Percentiles rank a stretch among this genome's conserved stretches.
These are phyloP conservation scores for Coemansia sp. DNA, from an alignment of 192 early-diverging fungal genomes.

Conservation along the genomic window DNA sequence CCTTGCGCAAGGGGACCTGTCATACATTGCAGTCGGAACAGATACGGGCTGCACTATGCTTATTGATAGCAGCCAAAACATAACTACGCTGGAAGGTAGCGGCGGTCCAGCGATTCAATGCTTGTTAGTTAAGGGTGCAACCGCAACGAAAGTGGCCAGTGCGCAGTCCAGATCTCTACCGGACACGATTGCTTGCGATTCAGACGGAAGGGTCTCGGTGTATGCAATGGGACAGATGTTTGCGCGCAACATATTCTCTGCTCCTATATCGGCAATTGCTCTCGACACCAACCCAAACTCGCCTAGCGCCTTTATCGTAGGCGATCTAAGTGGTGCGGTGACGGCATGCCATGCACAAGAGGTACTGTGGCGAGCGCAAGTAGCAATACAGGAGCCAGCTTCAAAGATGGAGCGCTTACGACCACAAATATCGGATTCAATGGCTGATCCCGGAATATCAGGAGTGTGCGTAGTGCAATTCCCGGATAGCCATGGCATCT, in stretches of 20 bases:
- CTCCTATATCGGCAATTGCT: conserved; percentile 40
- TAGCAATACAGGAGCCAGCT: neutral
- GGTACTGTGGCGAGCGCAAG: conserved; percentile 38
- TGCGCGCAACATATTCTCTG: conserved; percentile 39
- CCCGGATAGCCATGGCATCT: conserved; percentile 34
- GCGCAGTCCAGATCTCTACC: conserved; percentile 12
- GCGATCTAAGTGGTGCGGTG: conserved; percentile 48
- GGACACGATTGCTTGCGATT: conserved; percentile 44
- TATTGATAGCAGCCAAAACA: conserved; percentile 15
- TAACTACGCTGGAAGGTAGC: conserved; percentile 23
- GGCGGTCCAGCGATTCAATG: conserved; percentile 37
- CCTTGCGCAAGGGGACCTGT: neutral
- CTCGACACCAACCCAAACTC: conserved; percentile 38
- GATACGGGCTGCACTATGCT: conserved; percentile 33
- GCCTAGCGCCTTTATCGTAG: conserved; percentile 38
- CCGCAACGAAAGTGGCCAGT: neutral
- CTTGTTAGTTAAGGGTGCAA: conserved; percentile 23
- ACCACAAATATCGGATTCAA: neutral
- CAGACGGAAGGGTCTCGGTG: conserved; percentile 35
- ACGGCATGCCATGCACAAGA: conserved; percentile 40
- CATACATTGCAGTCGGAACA: conserved; percentile 38
- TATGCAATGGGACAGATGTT: conserved; percentile 38
- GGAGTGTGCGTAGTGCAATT: conserved; percentile 37
- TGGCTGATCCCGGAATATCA: conserved; percentile 17
- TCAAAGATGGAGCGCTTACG: neutral